A percentile compares a stretch with the other conserved stretches of the same genome.
phyloP scores from a whole-genome alignment of 1,284 basidiomycete genomes.

The Trichosporon coremiiforme region DNA sequence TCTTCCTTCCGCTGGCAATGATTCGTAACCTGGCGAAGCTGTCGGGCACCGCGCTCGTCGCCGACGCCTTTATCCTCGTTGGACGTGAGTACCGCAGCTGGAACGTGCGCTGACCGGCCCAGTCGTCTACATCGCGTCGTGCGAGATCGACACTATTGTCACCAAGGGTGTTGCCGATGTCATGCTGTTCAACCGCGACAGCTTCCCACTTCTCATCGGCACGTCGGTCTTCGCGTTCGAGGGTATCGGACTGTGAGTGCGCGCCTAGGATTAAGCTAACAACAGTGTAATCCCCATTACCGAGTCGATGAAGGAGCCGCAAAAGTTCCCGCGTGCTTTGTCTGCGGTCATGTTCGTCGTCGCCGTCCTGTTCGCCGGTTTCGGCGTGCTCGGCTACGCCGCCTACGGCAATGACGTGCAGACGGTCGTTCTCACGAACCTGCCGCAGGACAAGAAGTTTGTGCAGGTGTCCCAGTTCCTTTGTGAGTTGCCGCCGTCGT shows the following conservation, averaged over 20 bases:
- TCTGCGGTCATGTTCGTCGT: slow-evolving; percentile 80
- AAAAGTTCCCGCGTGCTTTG: slow-evolving; percentile 84
- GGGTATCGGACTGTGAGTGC: slow-evolving; percentile 82
- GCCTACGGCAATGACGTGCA: slow-evolving; percentile 86
- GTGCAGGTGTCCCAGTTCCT: slow-evolving; percentile 85
- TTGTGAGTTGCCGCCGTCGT: slow-evolving; percentile 57
- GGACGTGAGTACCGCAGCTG: slow-evolving; percentile 61
- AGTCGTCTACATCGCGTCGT: slow-evolving; percentile 79
- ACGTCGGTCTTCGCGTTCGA: slow-evolving; percentile 99
- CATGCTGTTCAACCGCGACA: slow-evolving; percentile 80
- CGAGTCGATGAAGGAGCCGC: slow-evolving; percentile 90
- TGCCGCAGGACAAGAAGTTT: slow-evolving; percentile 79
- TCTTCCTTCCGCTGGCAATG: slow-evolving; percentile 85
- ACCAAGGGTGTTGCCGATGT: slow-evolving; percentile 77
- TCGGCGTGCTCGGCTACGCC: slow-evolving; percentile 84
- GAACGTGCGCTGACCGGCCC: slow-evolving; percentile 21
- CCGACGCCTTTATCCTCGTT: slow-evolving; percentile 91
- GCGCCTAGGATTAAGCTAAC: background rate
- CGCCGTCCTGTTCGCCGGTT: slow-evolving; percentile 79
- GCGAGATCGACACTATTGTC: slow-evolving; percentile 71
- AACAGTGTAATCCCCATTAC: slow-evolving; percentile 84
- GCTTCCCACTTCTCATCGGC: slow-evolving; percentile 90
- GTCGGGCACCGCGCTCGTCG: slow-evolving; percentile 86
- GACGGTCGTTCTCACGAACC: slow-evolving; percentile 93
- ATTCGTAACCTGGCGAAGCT: slow-evolving; percentile 89